Evolutionary conservation across 2,329 filamentous ascomycete species (phyloP), one percentile per base, ranked within the genome.

Genomic region (Paraphoma sp.): DNA sequence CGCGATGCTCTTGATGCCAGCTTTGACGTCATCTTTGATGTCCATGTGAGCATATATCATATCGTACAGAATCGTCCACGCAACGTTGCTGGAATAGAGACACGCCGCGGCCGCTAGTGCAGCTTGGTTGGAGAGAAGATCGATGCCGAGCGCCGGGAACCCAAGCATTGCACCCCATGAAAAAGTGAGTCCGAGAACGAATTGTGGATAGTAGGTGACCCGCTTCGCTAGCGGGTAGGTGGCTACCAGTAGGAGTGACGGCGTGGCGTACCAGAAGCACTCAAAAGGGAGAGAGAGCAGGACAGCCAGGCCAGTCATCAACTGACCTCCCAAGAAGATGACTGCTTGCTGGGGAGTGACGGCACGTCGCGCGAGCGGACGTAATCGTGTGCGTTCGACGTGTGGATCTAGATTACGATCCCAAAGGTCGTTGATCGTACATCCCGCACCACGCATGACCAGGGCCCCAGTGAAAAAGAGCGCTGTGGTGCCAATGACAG

Each of bases 41-140:
- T 96, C 92, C 88, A 95, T 94, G 73, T 96, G 92, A 12, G 92
- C 92, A 75, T 96, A 96, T 31, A 96, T 92, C 87, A 95, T 96
- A 74, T 96, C 92, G 75, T 96, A 96, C 40, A 96, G 78, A 28
- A 96, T 84, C 0, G 92, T 96, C 93, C 93, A 96, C 3, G 91
- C 87, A 23, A 95, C 82, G 66, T 93, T 95, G 43, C 89, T 92
- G 10, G 84, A 79, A 72, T 96, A 96, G 47, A 96, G 79, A 54
- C 85, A 86, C 2, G 82, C 86, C 1, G 90, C 90, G 1, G 89
- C 87, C 4, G 83, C 80, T 55, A 91, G 72, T 2, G 90, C 89
- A 1, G 85, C 76, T 18, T 79, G 79, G 62, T 89, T 85, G 6
- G 84, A 78, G 11, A 94, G 75, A n/a, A 95, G 74, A 62, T 93